Percentiles rank a stretch among this genome's conserved stretches.
Evolutionary conservation across 768 basidiomycete species (phyloP).

Genomic region (Leucosporidium yakuticum): DNA sequence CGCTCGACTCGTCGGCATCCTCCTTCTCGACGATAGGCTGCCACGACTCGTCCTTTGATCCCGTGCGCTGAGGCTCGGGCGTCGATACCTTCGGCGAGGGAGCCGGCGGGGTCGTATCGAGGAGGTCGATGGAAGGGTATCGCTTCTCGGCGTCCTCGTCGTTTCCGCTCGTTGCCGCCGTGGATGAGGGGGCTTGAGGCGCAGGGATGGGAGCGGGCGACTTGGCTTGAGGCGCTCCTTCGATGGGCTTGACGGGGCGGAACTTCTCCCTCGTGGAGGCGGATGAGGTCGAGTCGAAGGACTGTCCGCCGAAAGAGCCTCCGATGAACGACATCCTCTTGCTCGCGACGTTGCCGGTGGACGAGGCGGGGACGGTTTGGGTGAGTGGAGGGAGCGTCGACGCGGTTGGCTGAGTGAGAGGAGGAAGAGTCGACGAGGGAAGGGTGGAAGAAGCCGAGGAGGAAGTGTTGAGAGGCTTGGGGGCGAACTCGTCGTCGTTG

Average conservation of each 20-base stretch:
- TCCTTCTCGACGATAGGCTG: constrained; percentile 29
- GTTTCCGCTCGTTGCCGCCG: not conserved
- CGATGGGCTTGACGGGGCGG: constrained; percentile 12
- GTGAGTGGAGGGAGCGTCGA: not conserved
- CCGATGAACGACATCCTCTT: constrained; percentile 16
- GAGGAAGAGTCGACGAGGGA: not conserved
- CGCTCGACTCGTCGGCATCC: constrained; percentile 24
- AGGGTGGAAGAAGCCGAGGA: not conserved
- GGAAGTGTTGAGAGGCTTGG: not conserved
- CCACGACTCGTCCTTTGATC: constrained; percentile 11
- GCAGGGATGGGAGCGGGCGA: not conserved
- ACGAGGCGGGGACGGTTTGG: not conserved
- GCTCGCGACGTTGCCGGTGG: constrained; percentile 3
- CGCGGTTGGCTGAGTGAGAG: constrained; percentile 4
- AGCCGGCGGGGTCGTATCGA: not conserved
- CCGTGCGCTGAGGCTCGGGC: too few species aligned
- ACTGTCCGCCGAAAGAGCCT: not conserved
- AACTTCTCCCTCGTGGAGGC: constrained; percentile 25
- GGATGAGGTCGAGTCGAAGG: not conserved
- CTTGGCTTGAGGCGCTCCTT: not conserved
- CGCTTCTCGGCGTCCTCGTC: constrained; percentile 18
- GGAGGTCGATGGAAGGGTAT: constrained; percentile 25
- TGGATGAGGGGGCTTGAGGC: not conserved
- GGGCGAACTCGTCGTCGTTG: constrained; percentile 1
- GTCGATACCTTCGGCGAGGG: not conserved